Evolutionary conservation across 169 alveolate genomes (phyloP).

Genomic region (Plasmodium malariae): DNA sequence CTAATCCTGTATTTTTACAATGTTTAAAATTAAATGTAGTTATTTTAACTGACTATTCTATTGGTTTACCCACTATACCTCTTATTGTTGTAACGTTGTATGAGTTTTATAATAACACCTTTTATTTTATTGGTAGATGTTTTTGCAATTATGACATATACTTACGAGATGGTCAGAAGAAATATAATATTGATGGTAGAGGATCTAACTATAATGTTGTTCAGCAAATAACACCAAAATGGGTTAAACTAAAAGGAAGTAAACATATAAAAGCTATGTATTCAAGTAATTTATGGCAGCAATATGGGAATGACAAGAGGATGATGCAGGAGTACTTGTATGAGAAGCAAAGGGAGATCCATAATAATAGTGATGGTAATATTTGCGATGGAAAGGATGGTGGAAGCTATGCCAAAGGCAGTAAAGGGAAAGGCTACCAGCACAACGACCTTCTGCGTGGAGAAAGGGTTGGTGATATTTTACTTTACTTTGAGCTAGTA

Average conservation of each 20-base stretch:
- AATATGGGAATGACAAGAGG: constrained; percentile 48
- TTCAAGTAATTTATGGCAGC: constrained; percentile 71
- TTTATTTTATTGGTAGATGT: constrained; percentile 75
- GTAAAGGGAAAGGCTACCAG: constrained; percentile 25
- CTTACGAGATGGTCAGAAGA: constrained; percentile 69
- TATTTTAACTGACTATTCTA: constrained; percentile 73
- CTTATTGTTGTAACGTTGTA: constrained; percentile 65
- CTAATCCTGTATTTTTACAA: constrained; percentile 88
- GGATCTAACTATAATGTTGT: constrained; percentile 69
- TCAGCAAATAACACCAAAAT: constrained; percentile 85
- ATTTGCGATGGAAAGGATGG: background rate
- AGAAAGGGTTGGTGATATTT: constrained; percentile 85
- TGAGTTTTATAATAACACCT: constrained; percentile 68
- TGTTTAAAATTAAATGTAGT: constrained; percentile 82
- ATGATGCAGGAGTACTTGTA: constrained; percentile 50
- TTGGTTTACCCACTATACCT: constrained; percentile 75
- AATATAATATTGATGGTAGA: constrained; percentile 72
- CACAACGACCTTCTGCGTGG: constrained; percentile 41
- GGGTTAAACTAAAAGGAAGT: constrained; percentile 91
- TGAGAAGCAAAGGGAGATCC: constrained; percentile 47
- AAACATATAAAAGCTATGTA: constrained; percentile 74
- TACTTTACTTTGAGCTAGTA: constrained; percentile 88
- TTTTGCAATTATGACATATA: constrained; percentile 67
- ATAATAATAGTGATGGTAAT: background rate
- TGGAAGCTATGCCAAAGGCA: background rate